Base-by-base conservation (phyloP, 1,284 basidiomycete genomes). In the Wallemia ichthyophaga region DNA sequence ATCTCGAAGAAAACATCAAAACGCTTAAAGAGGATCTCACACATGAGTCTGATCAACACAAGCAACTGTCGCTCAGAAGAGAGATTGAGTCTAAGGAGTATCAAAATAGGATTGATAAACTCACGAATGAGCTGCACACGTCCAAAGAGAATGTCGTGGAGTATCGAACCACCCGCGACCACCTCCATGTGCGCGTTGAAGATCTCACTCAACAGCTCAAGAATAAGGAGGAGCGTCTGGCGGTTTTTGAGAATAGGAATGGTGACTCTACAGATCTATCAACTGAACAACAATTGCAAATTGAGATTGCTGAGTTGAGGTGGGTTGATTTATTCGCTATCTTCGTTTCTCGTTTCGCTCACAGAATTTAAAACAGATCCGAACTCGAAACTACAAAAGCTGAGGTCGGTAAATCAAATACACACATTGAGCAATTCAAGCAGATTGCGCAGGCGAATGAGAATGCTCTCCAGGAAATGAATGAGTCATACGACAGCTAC, bases 241-340 rank as follows among this genome's bases (percentile, higher is more conserved):
- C 83, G 2, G 82, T 91, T 1, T 91, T 87, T 64, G 86, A 91
- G 67, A 78, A 85, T 24, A 74, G 83, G 56, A 66, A 78, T 0
- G 68, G 69, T 58, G 64, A 63, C 37, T 25, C 63, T 19, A 54
- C 74, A 62, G 75, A 73, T 61, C 64, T 78, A 58, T 78, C 73
- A 56, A 76, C 74, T 25, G 85, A 87, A 65, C 81, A 85, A 65
- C 82, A 85, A 65, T 75, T 91, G 2, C 81, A 87, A 69, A 75
- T 79, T 23, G 84, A 89, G 66, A 78, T 91, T 25, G 85, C 85
- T 2, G 84, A 87, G 59, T 74, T 88, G 27, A 75, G 83, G 82
- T 84, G 61, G 28, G 74, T 71, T 58, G 17, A 1, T 27, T 25
- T n/a, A n/a, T n/a, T n/a, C n/a, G n/a, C n/a, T n/a, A n/a, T n/a